Evolutionary conservation across 805 yeast genomes (phyloP).

Genomic region (Nakazawaea wyomingensis): DNA sequence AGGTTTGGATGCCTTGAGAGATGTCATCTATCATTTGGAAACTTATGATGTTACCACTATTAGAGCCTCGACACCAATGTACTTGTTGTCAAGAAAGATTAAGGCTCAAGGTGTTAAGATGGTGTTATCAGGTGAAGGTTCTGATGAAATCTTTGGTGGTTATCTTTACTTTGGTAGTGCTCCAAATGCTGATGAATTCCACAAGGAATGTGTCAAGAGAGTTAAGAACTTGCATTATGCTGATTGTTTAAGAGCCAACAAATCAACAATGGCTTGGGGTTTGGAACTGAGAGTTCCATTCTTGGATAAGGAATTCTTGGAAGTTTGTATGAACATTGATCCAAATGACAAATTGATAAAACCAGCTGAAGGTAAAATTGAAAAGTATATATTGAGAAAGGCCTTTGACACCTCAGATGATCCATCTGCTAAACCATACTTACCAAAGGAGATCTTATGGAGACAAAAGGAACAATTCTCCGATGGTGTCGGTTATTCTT

Average conservation of each 20-base stretch:
- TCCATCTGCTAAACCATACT: slow-evolving; percentile 72
- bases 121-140: slow-evolving; percentile 99
- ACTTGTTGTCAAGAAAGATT: slow-evolving; percentile 89
- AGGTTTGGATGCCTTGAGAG: slow-evolving; percentile 92
- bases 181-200: slow-evolving; percentile 90
- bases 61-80: slow-evolving; percentile 99
- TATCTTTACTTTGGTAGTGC: slow-evolving; percentile 97
- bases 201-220: slow-evolving; percentile 89
- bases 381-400: slow-evolving; percentile 93
- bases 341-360: slow-evolving; percentile 88
- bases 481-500: slow-evolving; percentile 98
- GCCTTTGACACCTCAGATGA: slow-evolving; percentile 94
- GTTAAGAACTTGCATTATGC: slow-evolving; percentile 96
- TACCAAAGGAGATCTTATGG: slow-evolving; percentile 96
- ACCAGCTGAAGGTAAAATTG: slow-evolving; percentile 70
- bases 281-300: slow-evolving; percentile 99
- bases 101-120: slow-evolving; percentile 99
- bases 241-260: slow-evolving; percentile 98
- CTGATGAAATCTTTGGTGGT: slow-evolving; percentile 98
- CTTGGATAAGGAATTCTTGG: slow-evolving; percentile 90
- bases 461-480: slow-evolving; percentile 99
- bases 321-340: slow-evolving; percentile 89
- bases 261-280: slow-evolving; percentile 99
- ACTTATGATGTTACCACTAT: slow-evolving; percentile 98
- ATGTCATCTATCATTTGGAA: slow-evolving; percentile 93